Evolutionary conservation across 2,329 filamentous ascomycete genomes (phyloP).

Genomic region (Verticillium dahliae): DNA sequence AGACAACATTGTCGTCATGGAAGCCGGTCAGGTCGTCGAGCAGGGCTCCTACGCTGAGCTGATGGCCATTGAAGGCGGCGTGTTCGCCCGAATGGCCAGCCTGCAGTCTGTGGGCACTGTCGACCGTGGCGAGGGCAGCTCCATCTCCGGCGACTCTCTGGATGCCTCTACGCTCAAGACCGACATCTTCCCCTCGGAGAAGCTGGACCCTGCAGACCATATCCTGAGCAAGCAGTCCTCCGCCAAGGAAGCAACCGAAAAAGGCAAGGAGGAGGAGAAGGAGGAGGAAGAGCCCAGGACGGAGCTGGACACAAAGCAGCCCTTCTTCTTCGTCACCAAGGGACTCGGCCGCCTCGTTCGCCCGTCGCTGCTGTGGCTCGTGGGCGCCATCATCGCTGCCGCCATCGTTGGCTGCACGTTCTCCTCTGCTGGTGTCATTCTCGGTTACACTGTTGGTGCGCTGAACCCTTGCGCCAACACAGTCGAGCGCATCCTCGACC

Average conservation of each 20-base stretch:
- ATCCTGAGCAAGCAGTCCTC: constrained; percentile 3
- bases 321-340: constrained; percentile 12
- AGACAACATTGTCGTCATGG: constrained; percentile 61
- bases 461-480: constrained; percentile 46
- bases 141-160: constrained; percentile 11
- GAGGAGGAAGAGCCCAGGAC: constrained; percentile 2
- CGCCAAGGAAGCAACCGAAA: not conserved
- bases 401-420: constrained; percentile 50
- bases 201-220: not conserved
- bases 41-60: constrained; percentile 58
- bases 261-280: constrained; percentile 1
- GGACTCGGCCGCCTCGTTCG: constrained; percentile 14
- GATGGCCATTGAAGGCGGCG: constrained; percentile 35
- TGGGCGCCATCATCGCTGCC: constrained; percentile 42
- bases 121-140: constrained; percentile 7
- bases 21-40: constrained; percentile 54
- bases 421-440: constrained; percentile 50
- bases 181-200: constrained; percentile 2
- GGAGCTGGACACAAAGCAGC: constrained; percentile 9
- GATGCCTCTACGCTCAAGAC: constrained; percentile 9
- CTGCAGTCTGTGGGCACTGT: constrained; percentile 14
- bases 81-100: constrained; percentile 15
- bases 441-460: constrained; percentile 52
- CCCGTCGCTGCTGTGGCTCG: constrained; percentile 29
- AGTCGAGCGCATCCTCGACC: constrained; percentile 36